Conservation (phyloP, 2,329 filamentous ascomycete genomes). For the Grosmannia huntii region DNA sequence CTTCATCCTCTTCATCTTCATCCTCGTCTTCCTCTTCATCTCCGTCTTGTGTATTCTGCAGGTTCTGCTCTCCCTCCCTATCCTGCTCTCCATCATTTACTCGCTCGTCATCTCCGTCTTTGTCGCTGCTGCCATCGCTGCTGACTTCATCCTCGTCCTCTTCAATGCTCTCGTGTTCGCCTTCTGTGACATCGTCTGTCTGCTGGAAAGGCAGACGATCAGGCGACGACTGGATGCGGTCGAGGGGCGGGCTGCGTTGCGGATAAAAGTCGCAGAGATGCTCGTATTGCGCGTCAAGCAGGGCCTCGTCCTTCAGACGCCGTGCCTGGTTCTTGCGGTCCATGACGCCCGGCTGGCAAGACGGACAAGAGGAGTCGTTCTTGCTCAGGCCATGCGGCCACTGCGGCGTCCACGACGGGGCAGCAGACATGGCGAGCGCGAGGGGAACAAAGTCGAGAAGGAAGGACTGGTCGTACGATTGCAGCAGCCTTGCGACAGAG, state of each 20-base stretch:
- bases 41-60: neutral
- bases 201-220: neutral
- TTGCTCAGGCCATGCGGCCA: neutral
- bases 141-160: neutral
- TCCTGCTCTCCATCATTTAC: neutral
- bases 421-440: neutral
- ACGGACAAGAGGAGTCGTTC: neutral
- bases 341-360: conserved; percentile 2
- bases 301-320: neutral
- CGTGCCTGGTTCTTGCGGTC: neutral
- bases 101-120: neutral
- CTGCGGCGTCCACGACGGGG: neutral
- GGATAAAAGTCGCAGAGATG: neutral
- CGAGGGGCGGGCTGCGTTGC: neutral
- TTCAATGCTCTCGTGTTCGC: too few species aligned
- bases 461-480: neutral
- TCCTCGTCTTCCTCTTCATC: neutral
- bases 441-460: too few species aligned
- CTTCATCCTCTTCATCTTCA: neutral
- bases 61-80: neutral
- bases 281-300: neutral
- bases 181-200: too few species aligned
- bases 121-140: too few species aligned
- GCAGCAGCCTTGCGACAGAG: neutral
- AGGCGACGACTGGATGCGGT: neutral